Conservation (phyloP, 805 yeast species). For the Starmerella khaoyaiensis region DNA sequence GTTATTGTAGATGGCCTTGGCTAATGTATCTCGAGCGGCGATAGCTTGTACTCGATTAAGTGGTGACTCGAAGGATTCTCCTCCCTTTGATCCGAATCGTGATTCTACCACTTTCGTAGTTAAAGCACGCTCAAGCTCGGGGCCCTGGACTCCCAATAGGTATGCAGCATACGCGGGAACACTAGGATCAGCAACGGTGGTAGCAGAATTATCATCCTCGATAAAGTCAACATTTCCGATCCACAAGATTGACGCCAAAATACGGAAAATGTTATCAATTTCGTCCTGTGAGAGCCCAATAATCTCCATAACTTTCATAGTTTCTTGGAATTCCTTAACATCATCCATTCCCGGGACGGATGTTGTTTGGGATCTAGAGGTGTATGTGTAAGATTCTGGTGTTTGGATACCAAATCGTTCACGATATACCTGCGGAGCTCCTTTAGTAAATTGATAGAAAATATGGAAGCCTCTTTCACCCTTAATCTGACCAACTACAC, state of each 20-base stretch:
- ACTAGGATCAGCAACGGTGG: conserved; percentile 66
- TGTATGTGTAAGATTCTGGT: conserved; percentile 86
- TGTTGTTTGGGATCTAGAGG: conserved; percentile 75
- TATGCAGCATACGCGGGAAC: conserved; percentile 95
- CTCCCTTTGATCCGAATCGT: conserved; percentile 75
- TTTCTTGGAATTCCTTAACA: conserved; percentile 60
- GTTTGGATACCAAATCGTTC: conserved; percentile 78
- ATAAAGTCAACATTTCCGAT: conserved; percentile 79
- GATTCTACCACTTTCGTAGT: conserved; percentile 81
- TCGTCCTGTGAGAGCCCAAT: conserved; percentile 75
- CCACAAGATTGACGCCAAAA: conserved; percentile 81
- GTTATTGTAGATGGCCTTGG: conserved; percentile 86
- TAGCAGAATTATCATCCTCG: conserved; percentile 70
- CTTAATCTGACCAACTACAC: conserved; percentile 90
- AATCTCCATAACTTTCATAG: conserved; percentile 71
- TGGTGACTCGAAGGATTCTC: conserved; percentile 90
- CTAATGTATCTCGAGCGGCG: conserved; percentile 89
- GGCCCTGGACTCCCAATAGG: conserved; percentile 64
- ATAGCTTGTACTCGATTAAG: conserved; percentile 76
- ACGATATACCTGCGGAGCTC: conserved; percentile 73
- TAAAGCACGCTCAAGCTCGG: conserved; percentile 50
- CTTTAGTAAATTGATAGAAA: conserved; percentile 88
- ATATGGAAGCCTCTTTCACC: conserved; percentile 95
- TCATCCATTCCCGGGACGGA: conserved; percentile 82
- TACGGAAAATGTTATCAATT: conserved; percentile 79